phyloP scores from a whole-genome alignment of 2,329 filamentous ascomycete species.

The Fusarium pseudocircinatum region DNA sequence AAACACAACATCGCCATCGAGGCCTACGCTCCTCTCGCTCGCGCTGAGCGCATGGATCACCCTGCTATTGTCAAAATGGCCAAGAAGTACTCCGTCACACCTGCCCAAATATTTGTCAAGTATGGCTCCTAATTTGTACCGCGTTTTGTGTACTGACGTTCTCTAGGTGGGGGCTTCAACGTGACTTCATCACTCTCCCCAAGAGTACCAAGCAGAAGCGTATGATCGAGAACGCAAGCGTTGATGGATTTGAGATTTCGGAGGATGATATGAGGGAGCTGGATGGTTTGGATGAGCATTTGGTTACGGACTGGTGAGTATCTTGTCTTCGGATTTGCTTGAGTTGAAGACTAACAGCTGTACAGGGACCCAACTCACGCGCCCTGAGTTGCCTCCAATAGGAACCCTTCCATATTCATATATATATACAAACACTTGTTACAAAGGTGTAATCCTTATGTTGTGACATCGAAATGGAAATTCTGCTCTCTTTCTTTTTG shows the following conservation, averaged over 20 bases:
- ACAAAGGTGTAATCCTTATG: too few species aligned
- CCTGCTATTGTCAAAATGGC: slow-evolving; percentile 69
- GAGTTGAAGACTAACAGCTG: not conserved
- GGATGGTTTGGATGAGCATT: slow-evolving; percentile 74
- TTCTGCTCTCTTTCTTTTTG: not conserved
- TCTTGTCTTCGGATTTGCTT: not conserved
- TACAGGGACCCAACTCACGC: slow-evolving; percentile 47
- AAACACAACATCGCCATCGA: slow-evolving; percentile 75
- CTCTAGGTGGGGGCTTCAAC: slow-evolving; percentile 77
- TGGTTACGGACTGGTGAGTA: slow-evolving; percentile 73
- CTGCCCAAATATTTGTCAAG: slow-evolving; percentile 77
- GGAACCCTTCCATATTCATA: too few species aligned
- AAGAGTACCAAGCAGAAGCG: slow-evolving; percentile 74
- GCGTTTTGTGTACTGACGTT: not conserved
- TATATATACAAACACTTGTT: too few species aligned
- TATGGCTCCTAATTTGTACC: slow-evolving; percentile 29
- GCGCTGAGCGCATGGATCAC: slow-evolving; percentile 75
- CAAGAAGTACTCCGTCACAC: slow-evolving; percentile 74
- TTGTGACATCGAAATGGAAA: not conserved
- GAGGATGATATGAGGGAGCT: slow-evolving; percentile 70
- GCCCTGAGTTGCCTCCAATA: too few species aligned
- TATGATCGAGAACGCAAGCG: slow-evolving; percentile 71
- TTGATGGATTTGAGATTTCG: slow-evolving; percentile 69
- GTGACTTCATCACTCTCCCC: slow-evolving; percentile 76
- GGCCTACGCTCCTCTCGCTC: slow-evolving; percentile 81